Evolutionary conservation across 176 grass and related monocot species (phyloP).

Genomic region (Cocos nucifera): DNA sequence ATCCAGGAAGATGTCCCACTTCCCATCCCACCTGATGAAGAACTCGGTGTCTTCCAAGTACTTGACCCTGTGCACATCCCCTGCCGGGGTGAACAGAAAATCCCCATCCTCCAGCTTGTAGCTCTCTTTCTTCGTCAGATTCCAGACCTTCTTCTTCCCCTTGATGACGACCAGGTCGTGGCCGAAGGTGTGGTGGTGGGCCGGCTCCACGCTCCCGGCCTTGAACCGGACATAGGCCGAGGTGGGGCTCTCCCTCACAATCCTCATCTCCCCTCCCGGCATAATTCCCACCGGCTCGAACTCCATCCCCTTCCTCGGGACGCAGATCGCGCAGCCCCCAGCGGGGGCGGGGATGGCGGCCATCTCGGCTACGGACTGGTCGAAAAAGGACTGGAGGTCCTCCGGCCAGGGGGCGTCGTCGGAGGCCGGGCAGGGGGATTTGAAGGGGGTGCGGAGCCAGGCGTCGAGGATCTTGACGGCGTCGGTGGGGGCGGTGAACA

Average conservation of each 20-base stretch:
- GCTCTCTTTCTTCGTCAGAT: conserved; percentile 86
- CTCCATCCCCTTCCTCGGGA: conserved; percentile 65
- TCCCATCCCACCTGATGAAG: conserved; percentile 89
- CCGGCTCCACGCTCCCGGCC: conserved; percentile 83
- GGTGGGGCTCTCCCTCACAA: conserved; percentile 83
- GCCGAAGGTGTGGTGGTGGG: conserved; percentile 96
- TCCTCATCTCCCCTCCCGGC: conserved; percentile 87
- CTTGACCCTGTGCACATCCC: conserved; percentile 77
- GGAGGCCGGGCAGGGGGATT: conserved; percentile 73
- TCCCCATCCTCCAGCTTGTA: conserved; percentile 64
- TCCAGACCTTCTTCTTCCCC: conserved; percentile 89
- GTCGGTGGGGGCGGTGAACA: conserved; percentile 37
- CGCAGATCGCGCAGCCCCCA: conserved; percentile 59
- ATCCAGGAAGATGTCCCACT: conserved; percentile 92
- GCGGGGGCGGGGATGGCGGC: conserved; percentile 38
- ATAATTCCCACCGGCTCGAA: conserved; percentile 81
- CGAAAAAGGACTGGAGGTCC: conserved; percentile 59
- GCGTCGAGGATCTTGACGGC: conserved; percentile 49
- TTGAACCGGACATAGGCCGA: conserved; percentile 84
- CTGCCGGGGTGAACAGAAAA: conserved; percentile 77
- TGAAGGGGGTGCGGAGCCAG: conserved; percentile 82
- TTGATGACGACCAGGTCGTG: conserved; percentile 86
- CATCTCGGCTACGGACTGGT: conserved; percentile 63
- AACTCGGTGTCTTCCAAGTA: conserved; percentile 86
- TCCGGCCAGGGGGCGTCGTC: conserved; percentile 53